phyloP scores from a whole-genome alignment of 495 filamentous ascomycete species.

The Parachaetomium inaequale region DNA sequence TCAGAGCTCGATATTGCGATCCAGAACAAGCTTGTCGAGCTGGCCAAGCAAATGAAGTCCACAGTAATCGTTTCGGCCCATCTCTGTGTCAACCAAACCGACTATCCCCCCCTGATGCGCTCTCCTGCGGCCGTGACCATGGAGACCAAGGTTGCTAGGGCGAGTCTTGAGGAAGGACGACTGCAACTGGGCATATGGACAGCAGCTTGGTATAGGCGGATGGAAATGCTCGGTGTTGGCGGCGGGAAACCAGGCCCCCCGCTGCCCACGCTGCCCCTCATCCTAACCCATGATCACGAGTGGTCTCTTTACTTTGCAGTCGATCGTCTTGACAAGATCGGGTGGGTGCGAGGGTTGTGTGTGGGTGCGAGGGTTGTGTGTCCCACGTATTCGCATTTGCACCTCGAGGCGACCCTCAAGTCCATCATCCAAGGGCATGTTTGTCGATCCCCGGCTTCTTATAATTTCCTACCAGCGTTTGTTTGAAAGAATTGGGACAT shows the following conservation, averaged over 20 bases:
- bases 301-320: not conserved
- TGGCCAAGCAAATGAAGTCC: no score
- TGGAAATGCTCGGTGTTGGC: not conserved
- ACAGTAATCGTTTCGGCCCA: no score
- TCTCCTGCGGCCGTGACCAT: not conserved
- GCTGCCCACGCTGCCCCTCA: not conserved
- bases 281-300: not conserved
- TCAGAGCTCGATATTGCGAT: not conserved
- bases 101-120: not conserved
- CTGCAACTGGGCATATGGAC: not conserved
- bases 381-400: no score
- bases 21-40: not conserved
- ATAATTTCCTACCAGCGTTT: no score
- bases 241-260: not conserved
- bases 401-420: no score
- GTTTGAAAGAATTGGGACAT: no score
- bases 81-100: not conserved
- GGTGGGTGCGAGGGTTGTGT: no score
- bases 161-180: not conserved
- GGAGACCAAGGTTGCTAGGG: not conserved
- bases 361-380: no score
- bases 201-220: not conserved
- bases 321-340: not conserved
- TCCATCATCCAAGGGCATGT: no score
- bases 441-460: no score